phyloP scores from a whole-genome alignment of 805 yeast genomes.

The Kuraishia ogatae region DNA sequence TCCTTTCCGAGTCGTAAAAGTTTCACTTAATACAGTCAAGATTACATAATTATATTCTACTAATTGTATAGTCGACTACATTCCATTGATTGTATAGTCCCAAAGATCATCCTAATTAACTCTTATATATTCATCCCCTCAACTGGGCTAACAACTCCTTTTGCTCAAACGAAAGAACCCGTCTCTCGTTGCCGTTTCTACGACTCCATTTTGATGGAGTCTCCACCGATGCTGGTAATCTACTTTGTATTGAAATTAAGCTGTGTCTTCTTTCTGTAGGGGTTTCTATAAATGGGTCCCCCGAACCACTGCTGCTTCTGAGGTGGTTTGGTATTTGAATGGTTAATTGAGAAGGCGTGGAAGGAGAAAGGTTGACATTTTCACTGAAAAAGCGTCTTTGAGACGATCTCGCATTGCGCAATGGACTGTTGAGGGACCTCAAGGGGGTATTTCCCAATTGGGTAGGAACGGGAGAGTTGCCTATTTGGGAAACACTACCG shows the following conservation, averaged over 20 bases:
- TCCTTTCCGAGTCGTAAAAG: too few species aligned
- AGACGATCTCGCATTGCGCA: background rate
- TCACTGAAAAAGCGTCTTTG: background rate
- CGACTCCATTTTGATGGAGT: background rate
- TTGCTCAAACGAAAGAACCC: conserved; percentile 45
- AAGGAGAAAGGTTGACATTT: background rate
- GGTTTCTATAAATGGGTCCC: background rate
- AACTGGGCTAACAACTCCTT: conserved; percentile 38
- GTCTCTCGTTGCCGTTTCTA: conserved; percentile 10
- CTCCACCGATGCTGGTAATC: background rate
- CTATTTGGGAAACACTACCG: background rate
- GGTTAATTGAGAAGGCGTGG: background rate
- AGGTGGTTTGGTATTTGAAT: background rate
- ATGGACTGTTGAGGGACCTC: background rate
- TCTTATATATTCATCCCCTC: conserved; percentile 10
- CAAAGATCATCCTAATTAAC: too few species aligned
- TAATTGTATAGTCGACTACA: too few species aligned
- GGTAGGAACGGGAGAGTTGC: background rate
- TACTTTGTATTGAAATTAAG: background rate
- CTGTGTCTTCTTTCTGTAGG: background rate
- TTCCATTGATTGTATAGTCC: too few species aligned
- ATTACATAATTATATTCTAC: too few species aligned
- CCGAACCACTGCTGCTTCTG: background rate
- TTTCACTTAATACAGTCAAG: too few species aligned
- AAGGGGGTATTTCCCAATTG: background rate